Evolutionary conservation across 441 rosid genomes (phyloP), one percentile per base, ranked within the genome.

Genomic region (Populus hybrid): DNA sequence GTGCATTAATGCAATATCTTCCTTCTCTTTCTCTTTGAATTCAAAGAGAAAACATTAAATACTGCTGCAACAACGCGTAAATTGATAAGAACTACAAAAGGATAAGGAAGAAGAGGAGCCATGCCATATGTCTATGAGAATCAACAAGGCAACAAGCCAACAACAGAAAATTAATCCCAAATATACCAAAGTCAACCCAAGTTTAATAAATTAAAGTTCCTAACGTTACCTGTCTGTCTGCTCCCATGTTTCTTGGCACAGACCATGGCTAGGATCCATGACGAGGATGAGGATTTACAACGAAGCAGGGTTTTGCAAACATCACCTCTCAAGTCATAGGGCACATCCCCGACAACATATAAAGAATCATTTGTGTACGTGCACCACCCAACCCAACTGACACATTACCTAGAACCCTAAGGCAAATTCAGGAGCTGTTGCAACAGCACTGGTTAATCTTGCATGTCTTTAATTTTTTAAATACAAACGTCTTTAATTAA

Each of bases 61-160:
- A 29, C 12, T 2, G 8, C 26, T 7, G 64, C 18, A 29, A 29
- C 12, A 71, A 24, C 61, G 65, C 68, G 42, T 74, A 4, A 66
- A 23, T 67, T 28, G 72, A 82, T 67, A 68, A 73, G 42, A 64
- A 72, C 38, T 36, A 10, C 21, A 4, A 38, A 68, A 31, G 71
- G 77, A 80, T 68, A 75, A 77, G 72, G 68, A 14, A 53, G 35
- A 68, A 45, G 56, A 45, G 56, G 56, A 23, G 28, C 28, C 66
- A 63, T 21, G 14, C 9, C 28, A 21, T 63, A 16, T 7, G 10
- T 59, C 8, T 14, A 59, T 4, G 24, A 2, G 28, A 63, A 63
- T 11, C 56, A 14, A 45, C 68, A 64, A 64, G 68, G 14, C 68
- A 64, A 26, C 68, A 64, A 64, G 68, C 6, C 35, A 64, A 26